Conservation (phyloP, 2,329 filamentous ascomycete species). For the Trichoderma simmonsii region DNA sequence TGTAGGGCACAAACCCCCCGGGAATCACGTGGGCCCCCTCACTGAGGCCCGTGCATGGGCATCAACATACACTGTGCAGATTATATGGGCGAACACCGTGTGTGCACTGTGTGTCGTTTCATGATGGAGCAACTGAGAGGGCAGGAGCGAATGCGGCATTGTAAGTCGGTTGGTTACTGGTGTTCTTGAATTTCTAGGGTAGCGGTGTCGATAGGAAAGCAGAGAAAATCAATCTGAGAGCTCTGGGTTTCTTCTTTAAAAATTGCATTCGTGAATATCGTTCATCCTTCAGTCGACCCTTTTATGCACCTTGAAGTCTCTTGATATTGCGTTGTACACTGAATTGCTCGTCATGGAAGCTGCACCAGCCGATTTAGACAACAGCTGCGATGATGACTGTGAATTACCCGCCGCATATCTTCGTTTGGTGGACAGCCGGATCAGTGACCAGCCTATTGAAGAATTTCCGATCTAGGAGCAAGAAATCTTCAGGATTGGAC, state of each 20-base stretch:
- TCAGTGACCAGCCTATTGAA: conserved; percentile 23
- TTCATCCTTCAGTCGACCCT: not conserved
- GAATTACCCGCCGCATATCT: conserved; percentile 27
- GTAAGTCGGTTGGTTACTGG: not conserved
- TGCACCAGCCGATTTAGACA: not conserved
- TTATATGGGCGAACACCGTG: not conserved
- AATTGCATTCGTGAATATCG: not conserved
- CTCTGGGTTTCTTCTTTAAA: not conserved
- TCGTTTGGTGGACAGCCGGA: conserved; percentile 26
- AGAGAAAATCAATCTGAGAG: not conserved
- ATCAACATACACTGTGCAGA: not conserved
- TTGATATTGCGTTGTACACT: not conserved
- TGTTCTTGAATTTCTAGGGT: not conserved
- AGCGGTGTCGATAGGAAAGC: not conserved
- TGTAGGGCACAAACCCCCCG: conserved; percentile 39
- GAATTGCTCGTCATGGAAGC: not conserved
- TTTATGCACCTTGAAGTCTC: not conserved
- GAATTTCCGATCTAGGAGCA: conserved; percentile 30
- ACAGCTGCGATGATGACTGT: not conserved
- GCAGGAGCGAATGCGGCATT: conserved; percentile 5
- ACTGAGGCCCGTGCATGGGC: not conserved
- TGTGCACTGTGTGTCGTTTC: not conserved
- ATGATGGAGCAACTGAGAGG: not conserved
- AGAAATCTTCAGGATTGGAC: conserved; percentile 36
- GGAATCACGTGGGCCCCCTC: conserved; percentile 31